Conservation (phyloP, 768 basidiomycete genomes). For the Mycena vulgaris region DNA sequence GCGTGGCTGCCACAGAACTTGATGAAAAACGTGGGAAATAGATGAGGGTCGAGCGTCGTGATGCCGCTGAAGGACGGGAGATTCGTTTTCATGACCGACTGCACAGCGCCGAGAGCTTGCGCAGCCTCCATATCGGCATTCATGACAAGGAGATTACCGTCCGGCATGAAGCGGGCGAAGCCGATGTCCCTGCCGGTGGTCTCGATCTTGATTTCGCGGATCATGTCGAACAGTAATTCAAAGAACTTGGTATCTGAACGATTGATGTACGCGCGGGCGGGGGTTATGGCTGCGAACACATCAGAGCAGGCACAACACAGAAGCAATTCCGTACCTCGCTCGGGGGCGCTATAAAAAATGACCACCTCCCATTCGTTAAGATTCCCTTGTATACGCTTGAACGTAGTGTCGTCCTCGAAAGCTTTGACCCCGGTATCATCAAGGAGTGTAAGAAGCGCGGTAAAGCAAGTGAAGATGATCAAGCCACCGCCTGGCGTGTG, state of each 20-base stretch:
- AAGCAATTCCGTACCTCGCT: background rate
- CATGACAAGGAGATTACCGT: conserved; percentile 25
- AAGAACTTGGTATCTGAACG: no score
- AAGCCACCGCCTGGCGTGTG: conserved; percentile 25
- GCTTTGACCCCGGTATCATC: conserved; percentile 20
- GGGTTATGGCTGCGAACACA: conserved; percentile 6
- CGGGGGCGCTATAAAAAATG: background rate
- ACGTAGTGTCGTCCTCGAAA: conserved; percentile 31
- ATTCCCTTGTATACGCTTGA: conserved; percentile 11
- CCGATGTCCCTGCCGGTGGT: conserved; percentile 21
- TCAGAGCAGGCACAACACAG: background rate
- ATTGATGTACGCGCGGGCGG: conserved; percentile 19
- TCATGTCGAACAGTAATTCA: conserved; percentile 10
- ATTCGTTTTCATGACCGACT: conserved; percentile 9
- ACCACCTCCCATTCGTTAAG: conserved; percentile 19
- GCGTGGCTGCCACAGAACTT: conserved; percentile 17
- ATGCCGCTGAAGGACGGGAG: conserved; percentile 3
- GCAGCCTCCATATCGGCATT: conserved; percentile 29
- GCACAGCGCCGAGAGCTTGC: background rate
- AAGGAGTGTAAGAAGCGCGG: conserved; percentile 32
- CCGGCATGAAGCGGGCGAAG: conserved; percentile 12
- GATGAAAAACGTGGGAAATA: conserved; percentile 1
- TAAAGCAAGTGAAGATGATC: conserved; percentile 43
- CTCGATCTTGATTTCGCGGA: conserved; percentile 6
- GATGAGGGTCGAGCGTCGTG: background rate